Conservation (phyloP, 2,329 filamentous ascomycete species). For the Akanthomyces uredinophilus region DNA sequence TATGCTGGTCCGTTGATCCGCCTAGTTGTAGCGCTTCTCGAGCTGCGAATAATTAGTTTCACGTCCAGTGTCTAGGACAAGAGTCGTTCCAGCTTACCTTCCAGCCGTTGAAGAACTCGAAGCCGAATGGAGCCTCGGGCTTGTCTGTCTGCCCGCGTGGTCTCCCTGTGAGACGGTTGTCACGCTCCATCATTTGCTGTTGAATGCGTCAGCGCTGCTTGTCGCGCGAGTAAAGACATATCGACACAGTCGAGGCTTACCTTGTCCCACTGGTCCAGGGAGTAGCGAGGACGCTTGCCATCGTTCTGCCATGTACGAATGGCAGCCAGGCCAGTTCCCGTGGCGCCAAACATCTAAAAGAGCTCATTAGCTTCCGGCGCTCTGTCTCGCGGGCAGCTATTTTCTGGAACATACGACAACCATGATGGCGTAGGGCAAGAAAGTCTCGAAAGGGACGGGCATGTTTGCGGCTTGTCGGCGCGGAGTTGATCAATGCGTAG, state of each 20-base stretch:
- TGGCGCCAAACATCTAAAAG: slow-evolving; percentile 57
- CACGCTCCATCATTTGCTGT: slow-evolving; percentile 64
- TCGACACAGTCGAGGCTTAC: slow-evolving; percentile 34
- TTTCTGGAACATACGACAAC: slow-evolving; percentile 44
- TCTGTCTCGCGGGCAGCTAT: slow-evolving; percentile 12
- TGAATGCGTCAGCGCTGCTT: slow-evolving; percentile 24
- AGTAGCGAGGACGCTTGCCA: slow-evolving; percentile 55
- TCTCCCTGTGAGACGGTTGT: slow-evolving; percentile 54
- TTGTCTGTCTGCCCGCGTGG: slow-evolving; percentile 54
- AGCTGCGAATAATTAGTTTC: slow-evolving; percentile 32
- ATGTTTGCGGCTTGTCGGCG: slow-evolving; percentile 37
- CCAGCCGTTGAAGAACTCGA: slow-evolving; percentile 60
- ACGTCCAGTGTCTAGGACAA: slow-evolving; percentile 5
- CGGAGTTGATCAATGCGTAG: slow-evolving; percentile 23
- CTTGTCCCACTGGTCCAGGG: slow-evolving; percentile 58
- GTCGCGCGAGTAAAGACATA: not conserved
- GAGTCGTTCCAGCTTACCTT: slow-evolving; percentile 42
- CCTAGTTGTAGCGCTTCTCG: slow-evolving; percentile 48
- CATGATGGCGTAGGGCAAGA: slow-evolving; percentile 62
- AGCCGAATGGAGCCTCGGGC: slow-evolving; percentile 51
- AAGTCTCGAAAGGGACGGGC: slow-evolving; percentile 59
- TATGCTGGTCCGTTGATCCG: not conserved
- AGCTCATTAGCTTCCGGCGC: slow-evolving; percentile 20
- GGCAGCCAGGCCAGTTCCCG: slow-evolving; percentile 53
- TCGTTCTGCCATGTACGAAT: slow-evolving; percentile 55